These are phyloP conservation scores for Phaseolus coccineus DNA, from an alignment of 331 rosid species.

Conservation along the genomic window DNA sequence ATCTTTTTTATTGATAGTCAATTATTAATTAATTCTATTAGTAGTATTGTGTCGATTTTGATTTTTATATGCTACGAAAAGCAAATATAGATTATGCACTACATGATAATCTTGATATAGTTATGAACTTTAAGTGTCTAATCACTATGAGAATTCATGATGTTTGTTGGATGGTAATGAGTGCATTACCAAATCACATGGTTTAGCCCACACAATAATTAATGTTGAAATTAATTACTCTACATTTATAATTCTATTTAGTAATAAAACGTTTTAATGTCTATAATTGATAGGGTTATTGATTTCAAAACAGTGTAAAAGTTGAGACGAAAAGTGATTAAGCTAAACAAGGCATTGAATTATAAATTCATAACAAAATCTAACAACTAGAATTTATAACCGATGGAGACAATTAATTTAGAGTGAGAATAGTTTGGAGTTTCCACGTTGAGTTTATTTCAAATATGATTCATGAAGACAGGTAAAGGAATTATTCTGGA, in stretches of 20 bases:
- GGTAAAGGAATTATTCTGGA: background rate
- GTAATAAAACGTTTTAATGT: background rate
- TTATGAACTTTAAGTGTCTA: too few relatives aligned
- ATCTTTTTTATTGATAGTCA: too few relatives aligned
- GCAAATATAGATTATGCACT: too few relatives aligned
- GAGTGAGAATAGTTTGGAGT: background rate
- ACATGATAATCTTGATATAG: too few relatives aligned
- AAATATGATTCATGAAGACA: slow-evolving; percentile 7
- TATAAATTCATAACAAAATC: background rate
- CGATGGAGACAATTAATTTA: background rate
- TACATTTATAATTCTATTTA: background rate
- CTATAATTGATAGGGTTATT: background rate
- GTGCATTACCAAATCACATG: background rate
- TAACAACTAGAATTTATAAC: background rate
- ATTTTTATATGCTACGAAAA: too few relatives aligned
- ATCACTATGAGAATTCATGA: too few relatives aligned
- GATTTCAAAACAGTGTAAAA: background rate
- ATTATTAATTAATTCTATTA: too few relatives aligned
- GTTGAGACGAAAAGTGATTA: background rate
- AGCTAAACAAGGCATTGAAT: background rate
- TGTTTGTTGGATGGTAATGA: background rate
- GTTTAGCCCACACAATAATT: background rate
- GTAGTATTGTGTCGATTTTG: too few relatives aligned
- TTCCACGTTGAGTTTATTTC: background rate
- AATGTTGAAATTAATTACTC: slow-evolving; percentile 7